Evolutionary conservation across 106 monocot species (phyloP).

Genomic region (Dendrobium nobile): DNA sequence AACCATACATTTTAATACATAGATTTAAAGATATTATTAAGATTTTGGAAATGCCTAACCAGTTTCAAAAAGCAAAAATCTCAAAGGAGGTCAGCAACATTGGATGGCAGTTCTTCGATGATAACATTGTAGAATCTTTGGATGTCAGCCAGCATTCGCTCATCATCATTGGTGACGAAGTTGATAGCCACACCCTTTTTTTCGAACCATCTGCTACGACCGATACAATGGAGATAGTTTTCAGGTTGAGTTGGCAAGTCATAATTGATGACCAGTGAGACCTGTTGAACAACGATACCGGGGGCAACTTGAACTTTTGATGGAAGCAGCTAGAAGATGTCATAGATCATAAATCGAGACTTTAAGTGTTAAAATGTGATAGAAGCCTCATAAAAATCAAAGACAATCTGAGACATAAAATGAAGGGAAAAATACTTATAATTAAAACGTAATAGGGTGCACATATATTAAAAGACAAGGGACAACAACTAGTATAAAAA

Average conservation of each 20-base stretch:
- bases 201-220: slow-evolving; percentile 13
- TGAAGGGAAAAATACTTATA: too few relatives aligned
- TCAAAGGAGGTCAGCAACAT: slow-evolving; percentile 17
- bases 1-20: not conserved
- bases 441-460: not conserved
- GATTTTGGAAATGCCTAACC: not conserved
- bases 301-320: slow-evolving; percentile 32
- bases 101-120: slow-evolving; percentile 15
- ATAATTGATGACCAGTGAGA: slow-evolving; percentile 24
- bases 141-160: slow-evolving; percentile 26
- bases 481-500: too few relatives aligned
- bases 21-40: not conserved
- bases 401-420: too few relatives aligned
- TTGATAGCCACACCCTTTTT: slow-evolving; percentile 2
- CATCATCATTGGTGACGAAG: slow-evolving; percentile 12
- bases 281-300: slow-evolving; percentile 25
- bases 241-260: slow-evolving; percentile 26
- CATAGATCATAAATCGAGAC: slow-evolving; percentile 21
- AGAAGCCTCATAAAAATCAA: too few relatives aligned
- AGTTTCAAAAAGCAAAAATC: not conserved
- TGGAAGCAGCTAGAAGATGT: slow-evolving; percentile 48
- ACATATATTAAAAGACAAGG: not conserved
- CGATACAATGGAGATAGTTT: slow-evolving; percentile 17
- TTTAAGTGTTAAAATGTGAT: too few relatives aligned
- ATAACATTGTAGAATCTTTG: slow-evolving; percentile 23